Evolutionary conservation across 495 filamentous ascomycete species (phyloP), one percentile per base, ranked within the genome.

Genomic region (Daldinia childiae): DNA sequence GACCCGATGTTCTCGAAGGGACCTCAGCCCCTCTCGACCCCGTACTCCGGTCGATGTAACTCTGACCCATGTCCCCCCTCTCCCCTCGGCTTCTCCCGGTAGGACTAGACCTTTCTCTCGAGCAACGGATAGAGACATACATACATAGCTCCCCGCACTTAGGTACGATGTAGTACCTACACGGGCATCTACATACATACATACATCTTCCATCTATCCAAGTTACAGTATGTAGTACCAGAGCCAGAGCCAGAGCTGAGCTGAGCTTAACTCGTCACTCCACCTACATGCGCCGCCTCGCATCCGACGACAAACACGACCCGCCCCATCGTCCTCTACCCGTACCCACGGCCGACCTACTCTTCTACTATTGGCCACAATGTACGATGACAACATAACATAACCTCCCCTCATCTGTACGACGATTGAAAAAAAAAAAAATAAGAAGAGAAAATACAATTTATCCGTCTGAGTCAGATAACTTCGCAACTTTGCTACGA

Each of bases 41-140:
- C 59, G n/a, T 60, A 58, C 58, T 48, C 59, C 52, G 50, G 52
- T 60, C 59, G 41, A 63, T 69, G 66, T 43, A 59, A 69, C 66
- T 59, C 32, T 36, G 52, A n/a, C 65, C 66, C 66, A 48, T 58
- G 14, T 32, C n/a, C 34, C 4, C 26, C 36, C 65, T 58, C 7
- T 32, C n/a, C 34, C 4, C 26, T 27, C 65, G 50, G 34, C 48
- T 54, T 55, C 29, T 56, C 29, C 58, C 58, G 65, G 48, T 45
- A 60, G 6, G 48, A 26, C 43, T 43, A 6, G 19, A 4, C 1
- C 43, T 32, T 0, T 29, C 27, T 5, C 24, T 45, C 17, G 8
- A 17, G 41, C 27, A 29, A 21, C 21, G 41, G 41, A 45, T 45
- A 17, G 17, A 21, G 41, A 45, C 6, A 45, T 9, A 19, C 3